phyloP scores from a whole-genome alignment of 352 stramenopile species.

The Phytophthora constricta region DNA sequence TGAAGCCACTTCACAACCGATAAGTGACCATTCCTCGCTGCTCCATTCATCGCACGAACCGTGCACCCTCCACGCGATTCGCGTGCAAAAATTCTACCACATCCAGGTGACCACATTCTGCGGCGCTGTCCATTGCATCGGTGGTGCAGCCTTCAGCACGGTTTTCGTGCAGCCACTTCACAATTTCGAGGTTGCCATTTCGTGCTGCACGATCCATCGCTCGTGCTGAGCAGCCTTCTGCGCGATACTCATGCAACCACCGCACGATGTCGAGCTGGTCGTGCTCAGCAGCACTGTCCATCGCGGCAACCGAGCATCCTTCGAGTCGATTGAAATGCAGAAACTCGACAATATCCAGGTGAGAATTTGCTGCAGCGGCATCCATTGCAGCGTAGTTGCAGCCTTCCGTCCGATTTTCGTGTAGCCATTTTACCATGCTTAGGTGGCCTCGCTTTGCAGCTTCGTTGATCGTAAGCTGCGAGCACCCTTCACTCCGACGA shows the following conservation, averaged over 20 bases:
- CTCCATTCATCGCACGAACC: constrained; percentile 49
- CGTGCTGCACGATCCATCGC: constrained; percentile 36
- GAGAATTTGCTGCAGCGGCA: constrained; percentile 21
- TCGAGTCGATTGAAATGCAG: constrained; percentile 37
- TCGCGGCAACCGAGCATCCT: constrained; percentile 31
- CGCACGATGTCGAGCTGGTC: constrained; percentile 26
- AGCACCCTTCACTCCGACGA: constrained; percentile 36
- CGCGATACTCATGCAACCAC: constrained; percentile 36
- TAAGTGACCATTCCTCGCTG: constrained; percentile 60
- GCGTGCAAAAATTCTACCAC: constrained; percentile 34
- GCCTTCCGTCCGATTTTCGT: constrained; percentile 27
- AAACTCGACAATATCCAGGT: constrained; percentile 42
- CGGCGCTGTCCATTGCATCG: constrained; percentile 31
- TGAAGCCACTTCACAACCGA: constrained; percentile 62
- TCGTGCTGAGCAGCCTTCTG: constrained; percentile 36
- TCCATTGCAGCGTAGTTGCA: constrained; percentile 43
- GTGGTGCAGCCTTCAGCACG: constrained; percentile 29
- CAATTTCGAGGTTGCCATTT: constrained; percentile 32
- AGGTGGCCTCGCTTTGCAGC: constrained; percentile 34
- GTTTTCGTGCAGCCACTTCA: constrained; percentile 34
- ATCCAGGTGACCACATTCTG: constrained; percentile 26
- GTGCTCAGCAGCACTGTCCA: constrained; percentile 31
- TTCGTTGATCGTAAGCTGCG: constrained; percentile 31
- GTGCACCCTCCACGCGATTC: constrained; percentile 32
- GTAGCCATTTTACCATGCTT: constrained; percentile 32